phyloP scores from a whole-genome alignment of 2,329 filamentous ascomycete genomes.

The Diaporthe sp. region DNA sequence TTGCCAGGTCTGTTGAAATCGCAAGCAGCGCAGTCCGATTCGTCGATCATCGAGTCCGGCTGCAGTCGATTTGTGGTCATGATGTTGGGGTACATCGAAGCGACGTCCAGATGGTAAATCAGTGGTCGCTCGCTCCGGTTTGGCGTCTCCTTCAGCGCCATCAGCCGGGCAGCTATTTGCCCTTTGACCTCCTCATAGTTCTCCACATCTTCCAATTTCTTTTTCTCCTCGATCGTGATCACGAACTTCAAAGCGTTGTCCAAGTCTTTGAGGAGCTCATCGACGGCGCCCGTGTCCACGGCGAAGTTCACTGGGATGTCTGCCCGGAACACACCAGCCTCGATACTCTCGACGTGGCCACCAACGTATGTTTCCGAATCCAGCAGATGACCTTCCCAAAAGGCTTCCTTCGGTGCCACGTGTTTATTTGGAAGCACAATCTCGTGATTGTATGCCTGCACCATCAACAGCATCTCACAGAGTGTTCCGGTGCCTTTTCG shows the following conservation, averaged over 20 bases:
- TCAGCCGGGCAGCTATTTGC: constrained; percentile 81
- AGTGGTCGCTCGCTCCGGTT: constrained; percentile 88
- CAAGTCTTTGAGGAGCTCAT: constrained; percentile 88
- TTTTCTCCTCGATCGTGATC: constrained; percentile 86
- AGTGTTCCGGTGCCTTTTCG: constrained; percentile 97
- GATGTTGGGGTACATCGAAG: constrained; percentile 99
- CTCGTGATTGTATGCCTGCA: constrained; percentile 92
- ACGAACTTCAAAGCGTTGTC: constrained; percentile 93
- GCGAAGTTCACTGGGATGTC: constrained; percentile 96
- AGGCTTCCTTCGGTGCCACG: constrained; percentile 88
- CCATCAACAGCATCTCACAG: constrained; percentile 99
- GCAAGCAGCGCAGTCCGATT: constrained; percentile 95
- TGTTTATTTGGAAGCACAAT: constrained; percentile 98
- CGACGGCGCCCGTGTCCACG: constrained; percentile 89
- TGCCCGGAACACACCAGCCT: constrained; percentile 95
- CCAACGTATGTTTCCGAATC: constrained; percentile 99
- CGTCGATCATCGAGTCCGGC: constrained; percentile 98
- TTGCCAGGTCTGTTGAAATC: constrained; percentile 99
- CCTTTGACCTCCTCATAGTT: constrained; percentile 89
- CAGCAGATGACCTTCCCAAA: constrained; percentile 96
- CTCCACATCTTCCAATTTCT: constrained; percentile 81
- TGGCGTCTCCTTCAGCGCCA: constrained; percentile 83
- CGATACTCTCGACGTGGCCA: constrained; percentile 98
- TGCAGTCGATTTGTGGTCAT: constrained; percentile 99
- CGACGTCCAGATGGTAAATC: constrained; percentile 98